A percentile compares a stretch with the other conserved stretches of the same genome.
These are phyloP conservation scores for Ganoderma meredithae DNA, from an alignment of 1,284 basidiomycete genomes.

Conservation along the genomic window DNA sequence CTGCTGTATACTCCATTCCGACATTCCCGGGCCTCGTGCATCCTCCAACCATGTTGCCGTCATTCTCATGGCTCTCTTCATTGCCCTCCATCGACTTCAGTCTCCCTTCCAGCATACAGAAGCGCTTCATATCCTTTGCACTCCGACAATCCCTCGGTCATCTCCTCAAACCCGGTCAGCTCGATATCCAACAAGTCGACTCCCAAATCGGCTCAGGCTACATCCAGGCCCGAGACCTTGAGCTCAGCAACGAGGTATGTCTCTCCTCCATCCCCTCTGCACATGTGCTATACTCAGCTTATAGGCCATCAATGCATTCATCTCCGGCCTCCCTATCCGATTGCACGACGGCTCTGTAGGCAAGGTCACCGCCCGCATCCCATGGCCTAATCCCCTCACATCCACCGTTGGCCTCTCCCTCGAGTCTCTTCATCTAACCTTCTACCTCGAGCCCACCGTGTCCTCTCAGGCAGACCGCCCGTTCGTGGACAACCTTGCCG, in stretches of 20 bases:
- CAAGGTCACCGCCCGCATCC: slow-evolving; percentile 78
- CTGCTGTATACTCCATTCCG: slow-evolving; percentile 11
- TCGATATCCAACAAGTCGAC: slow-evolving; percentile 89
- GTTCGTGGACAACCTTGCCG: slow-evolving; percentile 60
- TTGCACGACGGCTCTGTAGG: slow-evolving; percentile 78
- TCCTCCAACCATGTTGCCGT: slow-evolving; percentile 41
- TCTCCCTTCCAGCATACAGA: slow-evolving; percentile 85
- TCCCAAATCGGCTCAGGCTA: slow-evolving; percentile 91
- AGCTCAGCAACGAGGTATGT: slow-evolving; percentile 80
- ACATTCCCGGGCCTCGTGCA: slow-evolving; percentile 11
- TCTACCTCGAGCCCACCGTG: slow-evolving; percentile 54
- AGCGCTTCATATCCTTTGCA: slow-evolving; percentile 89
- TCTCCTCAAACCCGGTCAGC: slow-evolving; percentile 86
- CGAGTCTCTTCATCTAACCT: slow-evolving; percentile 67
- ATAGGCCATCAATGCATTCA: slow-evolving; percentile 82
- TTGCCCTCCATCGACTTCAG: slow-evolving; percentile 69
- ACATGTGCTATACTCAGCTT: slow-evolving; percentile 18
- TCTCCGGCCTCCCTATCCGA: slow-evolving; percentile 73
- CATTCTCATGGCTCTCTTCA: slow-evolving; percentile 65
- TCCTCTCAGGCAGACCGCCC: slow-evolving; percentile 27
- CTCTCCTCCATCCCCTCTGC: neutral
- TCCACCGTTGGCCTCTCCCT: slow-evolving; percentile 74
- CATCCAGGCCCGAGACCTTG: slow-evolving; percentile 86
- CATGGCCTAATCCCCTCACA: slow-evolving; percentile 78
- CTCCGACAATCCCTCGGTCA: slow-evolving; percentile 87